Evolutionary conservation across 306 rosid genomes (phyloP).

Genomic region (Sindora glabra): DNA sequence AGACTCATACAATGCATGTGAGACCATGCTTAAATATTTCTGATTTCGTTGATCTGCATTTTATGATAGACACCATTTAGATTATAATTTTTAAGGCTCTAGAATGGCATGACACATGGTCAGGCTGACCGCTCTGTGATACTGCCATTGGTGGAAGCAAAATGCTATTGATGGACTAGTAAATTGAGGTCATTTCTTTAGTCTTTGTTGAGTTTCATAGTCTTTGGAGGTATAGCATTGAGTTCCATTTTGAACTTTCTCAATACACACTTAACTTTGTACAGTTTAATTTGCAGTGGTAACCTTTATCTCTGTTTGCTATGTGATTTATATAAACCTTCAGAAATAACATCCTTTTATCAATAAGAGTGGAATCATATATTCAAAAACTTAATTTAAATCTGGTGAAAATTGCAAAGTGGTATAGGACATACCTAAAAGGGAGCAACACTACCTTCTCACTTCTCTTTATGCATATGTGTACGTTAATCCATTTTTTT

Average conservation of each 20-base stretch:
- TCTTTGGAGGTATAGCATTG: not conserved
- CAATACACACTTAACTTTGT: not conserved
- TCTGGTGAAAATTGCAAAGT: no score
- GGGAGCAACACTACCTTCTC: no score
- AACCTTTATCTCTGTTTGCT: not conserved
- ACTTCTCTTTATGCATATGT: no score
- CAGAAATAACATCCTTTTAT: no score
- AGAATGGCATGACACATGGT: not conserved
- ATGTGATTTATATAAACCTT: not conserved
- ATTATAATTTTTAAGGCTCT: not conserved
- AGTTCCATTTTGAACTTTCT: slow-evolving; percentile 5
- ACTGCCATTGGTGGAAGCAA: not conserved
- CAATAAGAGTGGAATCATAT: not conserved
- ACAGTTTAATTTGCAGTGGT: not conserved
- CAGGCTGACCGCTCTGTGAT: not conserved
- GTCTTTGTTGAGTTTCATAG: not conserved
- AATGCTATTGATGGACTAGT: not conserved
- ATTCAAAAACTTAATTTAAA: no score
- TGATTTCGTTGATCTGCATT: slow-evolving; percentile 2
- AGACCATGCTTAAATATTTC: slow-evolving; percentile 29
- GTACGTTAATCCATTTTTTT: no score
- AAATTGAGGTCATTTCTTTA: slow-evolving; percentile 2
- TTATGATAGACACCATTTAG: not conserved
- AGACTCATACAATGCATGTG: slow-evolving; percentile 99
- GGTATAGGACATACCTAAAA: no score